These are phyloP conservation scores for Pythium volutum DNA, from an alignment of 352 stramenopile genomes.

Conservation along the genomic window DNA sequence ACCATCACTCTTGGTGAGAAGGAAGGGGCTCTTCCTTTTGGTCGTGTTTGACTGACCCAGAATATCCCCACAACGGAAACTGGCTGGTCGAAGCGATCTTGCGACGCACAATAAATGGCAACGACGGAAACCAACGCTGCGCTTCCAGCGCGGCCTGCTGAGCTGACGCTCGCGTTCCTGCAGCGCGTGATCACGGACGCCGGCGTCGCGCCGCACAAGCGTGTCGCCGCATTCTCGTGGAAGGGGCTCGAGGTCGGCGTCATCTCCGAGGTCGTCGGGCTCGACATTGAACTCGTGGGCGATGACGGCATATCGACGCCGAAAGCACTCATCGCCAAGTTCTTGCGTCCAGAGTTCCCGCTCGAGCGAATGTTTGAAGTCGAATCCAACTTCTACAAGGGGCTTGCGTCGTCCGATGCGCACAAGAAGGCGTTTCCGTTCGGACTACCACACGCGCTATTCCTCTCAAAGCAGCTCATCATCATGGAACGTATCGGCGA, in stretches of 20 bases:
- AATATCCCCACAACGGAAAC: no score
- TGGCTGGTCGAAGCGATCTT: neutral
- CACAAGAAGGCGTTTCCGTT: conserved; percentile 46
- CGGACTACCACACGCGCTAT: conserved; percentile 44
- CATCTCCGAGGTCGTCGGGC: conserved; percentile 69
- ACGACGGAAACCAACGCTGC: neutral
- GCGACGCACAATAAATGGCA: neutral
- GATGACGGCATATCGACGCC: conserved; percentile 4
- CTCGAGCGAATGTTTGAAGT: conserved; percentile 81
- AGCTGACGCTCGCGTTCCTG: conserved; percentile 56
- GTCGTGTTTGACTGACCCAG: conserved; percentile 8
- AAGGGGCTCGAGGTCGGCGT: conserved; percentile 69
- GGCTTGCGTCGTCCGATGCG: conserved; percentile 27
- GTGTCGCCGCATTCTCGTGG: conserved; percentile 52
- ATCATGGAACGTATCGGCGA: conserved; percentile 56
- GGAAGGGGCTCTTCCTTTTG: neutral
- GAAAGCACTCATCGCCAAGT: conserved; percentile 66
- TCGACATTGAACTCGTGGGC: conserved; percentile 21
- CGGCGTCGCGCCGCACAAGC: conserved; percentile 16
- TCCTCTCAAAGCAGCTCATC: conserved; percentile 68
- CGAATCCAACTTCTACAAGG: conserved; percentile 71
- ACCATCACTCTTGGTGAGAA: conserved; percentile 5
- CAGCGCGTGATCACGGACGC: conserved; percentile 26
- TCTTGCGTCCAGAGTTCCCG: conserved; percentile 70
- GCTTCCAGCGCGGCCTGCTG: conserved; percentile 18